Evolutionary conservation across 2,329 filamentous ascomycete species (phyloP).

Genomic region (Ophiostoma perfectum): DNA sequence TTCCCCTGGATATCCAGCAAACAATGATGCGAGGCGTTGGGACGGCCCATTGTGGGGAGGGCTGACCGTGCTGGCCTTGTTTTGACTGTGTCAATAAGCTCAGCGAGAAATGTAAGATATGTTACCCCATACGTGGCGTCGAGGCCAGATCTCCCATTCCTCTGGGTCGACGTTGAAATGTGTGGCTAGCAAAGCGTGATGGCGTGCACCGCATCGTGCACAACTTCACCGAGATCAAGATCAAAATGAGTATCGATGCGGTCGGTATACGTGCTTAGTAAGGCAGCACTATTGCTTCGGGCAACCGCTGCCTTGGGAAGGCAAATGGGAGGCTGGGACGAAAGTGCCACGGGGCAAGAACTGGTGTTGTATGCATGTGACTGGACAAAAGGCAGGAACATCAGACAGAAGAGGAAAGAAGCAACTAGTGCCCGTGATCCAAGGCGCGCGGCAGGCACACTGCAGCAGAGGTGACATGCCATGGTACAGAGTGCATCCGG

Average conservation of each 20-base stretch:
- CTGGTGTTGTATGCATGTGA: neutral
- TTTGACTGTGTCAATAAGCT: neutral
- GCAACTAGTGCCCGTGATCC: neutral
- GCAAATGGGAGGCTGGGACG: too few species aligned
- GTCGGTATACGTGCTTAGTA: neutral
- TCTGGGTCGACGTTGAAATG: neutral
- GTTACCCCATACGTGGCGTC: neutral
- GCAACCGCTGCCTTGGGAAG: too few species aligned
- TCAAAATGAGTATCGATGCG: neutral
- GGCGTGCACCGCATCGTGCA: neutral
- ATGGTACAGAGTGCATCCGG: too few species aligned
- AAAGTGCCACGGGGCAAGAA: too few species aligned
- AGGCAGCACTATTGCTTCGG: neutral
- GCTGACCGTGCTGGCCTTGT: neutral
- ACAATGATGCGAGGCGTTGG: neutral
- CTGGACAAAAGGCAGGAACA: neutral
- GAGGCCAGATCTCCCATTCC: constrained; percentile 5
- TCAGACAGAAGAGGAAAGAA: neutral
- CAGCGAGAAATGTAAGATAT: neutral
- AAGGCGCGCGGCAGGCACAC: neutral
- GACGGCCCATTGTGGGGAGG: neutral
- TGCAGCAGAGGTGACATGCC: neutral
- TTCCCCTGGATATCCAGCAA: too few species aligned
- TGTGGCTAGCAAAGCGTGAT: neutral
- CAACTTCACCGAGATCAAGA: neutral